phyloP scores from a whole-genome alignment of 345 rosid species.

The Brassica juncea region DNA sequence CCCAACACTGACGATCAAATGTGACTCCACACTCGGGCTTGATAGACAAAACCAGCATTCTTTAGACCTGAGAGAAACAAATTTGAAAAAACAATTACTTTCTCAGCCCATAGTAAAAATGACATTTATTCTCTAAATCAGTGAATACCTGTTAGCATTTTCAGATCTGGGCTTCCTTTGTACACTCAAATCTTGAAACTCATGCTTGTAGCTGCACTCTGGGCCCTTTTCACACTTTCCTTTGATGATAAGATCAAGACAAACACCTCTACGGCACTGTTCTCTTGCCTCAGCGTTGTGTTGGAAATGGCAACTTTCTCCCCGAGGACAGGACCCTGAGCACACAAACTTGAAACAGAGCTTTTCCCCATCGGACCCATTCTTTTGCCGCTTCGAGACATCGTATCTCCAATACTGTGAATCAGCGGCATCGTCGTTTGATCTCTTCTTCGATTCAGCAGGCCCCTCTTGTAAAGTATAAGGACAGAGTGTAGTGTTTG shows the following conservation, averaged over 20 bases:
- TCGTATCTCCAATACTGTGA: constrained; percentile 95
- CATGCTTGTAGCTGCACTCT: constrained; percentile 86
- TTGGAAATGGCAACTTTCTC: constrained; percentile 66
- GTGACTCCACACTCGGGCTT: constrained; percentile 75
- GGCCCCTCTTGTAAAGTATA: constrained; percentile 55
- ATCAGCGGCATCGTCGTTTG: constrained; percentile 52
- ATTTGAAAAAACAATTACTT: constrained; percentile 34
- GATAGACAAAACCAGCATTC: constrained; percentile 96
- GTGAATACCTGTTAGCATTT: constrained; percentile 57
- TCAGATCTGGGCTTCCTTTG: constrained; percentile 53
- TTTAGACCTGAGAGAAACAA: constrained; percentile 55
- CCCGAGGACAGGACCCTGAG: constrained; percentile 84
- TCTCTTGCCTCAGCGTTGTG: constrained; percentile 82
- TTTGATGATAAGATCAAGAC: constrained; percentile 89
- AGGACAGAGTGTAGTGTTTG: constrained; percentile 68
- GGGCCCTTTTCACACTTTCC: constrained; percentile 95
- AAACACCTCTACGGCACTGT: constrained; percentile 82
- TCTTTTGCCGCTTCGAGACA: constrained; percentile 75
- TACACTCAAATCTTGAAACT: constrained; percentile 58
- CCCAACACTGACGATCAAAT: constrained; percentile 70
- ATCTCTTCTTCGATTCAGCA: constrained; percentile 58
- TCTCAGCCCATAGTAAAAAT: constrained; percentile 12
- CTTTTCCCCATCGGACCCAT: constrained; percentile 62
- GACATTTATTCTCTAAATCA: constrained; percentile 13
- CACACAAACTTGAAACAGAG: constrained; percentile 79